Evolutionary conservation across 805 yeast species (phyloP).

Genomic region (Cyberlindnera mrakii): DNA sequence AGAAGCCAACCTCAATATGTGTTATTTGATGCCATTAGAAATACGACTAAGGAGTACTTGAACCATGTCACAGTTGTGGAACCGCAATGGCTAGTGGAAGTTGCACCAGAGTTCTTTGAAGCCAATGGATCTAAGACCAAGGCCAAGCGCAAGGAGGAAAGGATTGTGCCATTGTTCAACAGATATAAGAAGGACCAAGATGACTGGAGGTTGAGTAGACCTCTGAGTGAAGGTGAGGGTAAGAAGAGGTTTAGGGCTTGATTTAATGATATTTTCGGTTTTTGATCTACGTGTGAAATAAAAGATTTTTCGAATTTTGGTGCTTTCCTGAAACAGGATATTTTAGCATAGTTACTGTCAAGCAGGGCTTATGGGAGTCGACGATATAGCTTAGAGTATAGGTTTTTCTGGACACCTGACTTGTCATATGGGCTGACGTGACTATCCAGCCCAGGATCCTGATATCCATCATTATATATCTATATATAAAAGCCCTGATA

Average conservation of each 20-base stretch:
- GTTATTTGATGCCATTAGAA: slow-evolving; percentile 71
- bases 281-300: neutral
- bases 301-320: too few species aligned
- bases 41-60: slow-evolving; percentile 89
- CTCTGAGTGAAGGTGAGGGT: slow-evolving; percentile 38
- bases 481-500: too few species aligned
- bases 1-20: slow-evolving; percentile 69
- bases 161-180: slow-evolving; percentile 69
- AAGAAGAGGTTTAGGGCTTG: slow-evolving; percentile 19
- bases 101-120: slow-evolving; percentile 70
- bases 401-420: too few species aligned
- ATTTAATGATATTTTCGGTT: neutral
- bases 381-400: too few species aligned
- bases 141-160: slow-evolving; percentile 44
- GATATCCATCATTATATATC: too few species aligned
- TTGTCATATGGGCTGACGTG: too few species aligned
- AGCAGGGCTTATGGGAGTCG: too few species aligned
- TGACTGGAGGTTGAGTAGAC: slow-evolving; percentile 57
- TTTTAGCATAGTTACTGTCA: too few species aligned
- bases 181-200: slow-evolving; percentile 54
- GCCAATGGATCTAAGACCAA: slow-evolving; percentile 40
- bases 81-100: slow-evolving; percentile 68
- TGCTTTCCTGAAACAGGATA: too few species aligned
- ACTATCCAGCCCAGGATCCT: too few species aligned
- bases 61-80: slow-evolving; percentile 80